A percentile compares a stretch with the other conserved stretches of the same genome.
phyloP scores from a whole-genome alignment of 2,329 filamentous ascomycete species.

The Diaporthe longicolla region DNA sequence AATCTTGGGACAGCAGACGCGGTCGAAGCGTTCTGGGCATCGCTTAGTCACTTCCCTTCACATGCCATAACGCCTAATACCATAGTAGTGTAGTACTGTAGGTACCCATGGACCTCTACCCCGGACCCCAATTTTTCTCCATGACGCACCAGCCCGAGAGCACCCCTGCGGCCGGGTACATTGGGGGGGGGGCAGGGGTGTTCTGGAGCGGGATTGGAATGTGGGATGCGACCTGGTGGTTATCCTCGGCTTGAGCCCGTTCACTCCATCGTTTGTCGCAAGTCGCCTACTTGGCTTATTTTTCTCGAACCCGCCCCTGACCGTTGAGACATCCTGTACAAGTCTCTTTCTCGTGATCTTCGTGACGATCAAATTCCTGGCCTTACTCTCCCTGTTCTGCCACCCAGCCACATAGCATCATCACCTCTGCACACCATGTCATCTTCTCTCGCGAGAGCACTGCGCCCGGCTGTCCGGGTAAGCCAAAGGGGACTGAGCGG shows the following conservation, averaged over 20 bases:
- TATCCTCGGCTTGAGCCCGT: conserved; percentile 49
- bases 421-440: conserved; percentile 55
- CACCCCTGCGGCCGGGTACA: conserved; percentile 28
- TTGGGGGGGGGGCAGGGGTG: conserved; percentile 19
- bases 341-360: background rate
- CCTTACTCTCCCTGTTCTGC: background rate
- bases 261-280: background rate
- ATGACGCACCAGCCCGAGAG: conserved; percentile 35
- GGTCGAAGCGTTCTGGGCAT: conserved; percentile 26
- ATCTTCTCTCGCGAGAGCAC: conserved; percentile 64
- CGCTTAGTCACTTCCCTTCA: conserved; percentile 40
- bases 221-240: conserved; percentile 43
- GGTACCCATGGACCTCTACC: conserved; percentile 28
- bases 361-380: background rate
- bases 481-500: conserved; percentile 54
- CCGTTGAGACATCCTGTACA: background rate
- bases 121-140: conserved; percentile 38
- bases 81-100: background rate
- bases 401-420: background rate
- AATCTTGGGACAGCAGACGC: conserved; percentile 31
- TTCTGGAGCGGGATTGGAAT: conserved; percentile 19
- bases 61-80: conserved; percentile 22
- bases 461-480: conserved; percentile 66
- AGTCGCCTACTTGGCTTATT: background rate
- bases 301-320: background rate